Conservation (phyloP, 2,329 filamentous ascomycete genomes). For the Cercospora canescens region DNA sequence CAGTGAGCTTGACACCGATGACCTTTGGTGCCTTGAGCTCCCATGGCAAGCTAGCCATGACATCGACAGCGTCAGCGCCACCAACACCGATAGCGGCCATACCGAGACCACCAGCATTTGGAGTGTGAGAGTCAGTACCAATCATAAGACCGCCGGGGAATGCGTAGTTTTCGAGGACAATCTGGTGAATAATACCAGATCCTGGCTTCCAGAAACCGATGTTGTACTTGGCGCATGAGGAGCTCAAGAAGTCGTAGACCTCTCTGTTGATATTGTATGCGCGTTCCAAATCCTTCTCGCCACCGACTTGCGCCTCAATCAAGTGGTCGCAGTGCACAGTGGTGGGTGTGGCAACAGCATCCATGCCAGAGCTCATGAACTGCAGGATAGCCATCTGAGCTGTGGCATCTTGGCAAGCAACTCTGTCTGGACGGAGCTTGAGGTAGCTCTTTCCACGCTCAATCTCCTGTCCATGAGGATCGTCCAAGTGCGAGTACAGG, state of each 20-base stretch:
- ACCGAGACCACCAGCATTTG: constrained; percentile 93
- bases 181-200: constrained; percentile 99
- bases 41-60: constrained; percentile 97
- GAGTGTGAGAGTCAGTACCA: constrained; percentile 96
- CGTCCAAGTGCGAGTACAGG: constrained; percentile 96
- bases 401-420: constrained; percentile 98
- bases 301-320: constrained; percentile 95
- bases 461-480: constrained; percentile 94
- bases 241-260: constrained; percentile 94
- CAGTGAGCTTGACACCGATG: constrained; percentile 94
- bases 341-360: constrained; percentile 86
- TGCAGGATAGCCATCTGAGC: constrained; percentile 99
- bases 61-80: constrained; percentile 97
- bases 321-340: constrained; percentile 99
- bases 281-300: constrained; percentile 87
- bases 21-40: constrained; percentile 97
- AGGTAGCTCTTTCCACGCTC: constrained; percentile 94
- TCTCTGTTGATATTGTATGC: constrained; percentile 90
- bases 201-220: constrained; percentile 99
- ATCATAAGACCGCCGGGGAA: constrained; percentile 98
- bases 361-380: constrained; percentile 99
- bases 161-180: constrained; percentile 91
- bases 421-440: constrained; percentile 93
- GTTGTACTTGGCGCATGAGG: constrained; percentile 97
- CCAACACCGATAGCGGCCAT: constrained; percentile 93